Percentiles rank a stretch among this genome's conserved stretches.
phyloP scores from a whole-genome alignment of 495 filamentous ascomycete genomes.

The Lasiosphaeria ovina region DNA sequence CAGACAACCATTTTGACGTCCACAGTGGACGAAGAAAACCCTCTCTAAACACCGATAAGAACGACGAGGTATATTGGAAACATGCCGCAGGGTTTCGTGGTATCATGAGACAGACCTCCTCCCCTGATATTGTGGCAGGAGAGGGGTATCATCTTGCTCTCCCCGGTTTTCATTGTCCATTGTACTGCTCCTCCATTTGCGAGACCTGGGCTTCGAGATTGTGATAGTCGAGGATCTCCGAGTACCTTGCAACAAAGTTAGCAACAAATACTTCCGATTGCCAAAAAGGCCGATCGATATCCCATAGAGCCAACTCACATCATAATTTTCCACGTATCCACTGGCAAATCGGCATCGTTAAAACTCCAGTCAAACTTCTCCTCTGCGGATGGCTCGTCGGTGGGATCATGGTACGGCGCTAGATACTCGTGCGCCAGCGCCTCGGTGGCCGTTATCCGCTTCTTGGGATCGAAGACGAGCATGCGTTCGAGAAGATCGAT shows the following conservation, averaged over 20 bases:
- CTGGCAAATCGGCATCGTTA: constrained; percentile 95
- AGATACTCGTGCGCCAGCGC: constrained; percentile 92
- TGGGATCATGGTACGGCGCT: constrained; percentile 93
- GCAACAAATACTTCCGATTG: background rate
- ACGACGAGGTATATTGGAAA: constrained; percentile 10
- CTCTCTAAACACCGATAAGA: constrained; percentile 11
- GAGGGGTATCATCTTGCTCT: background rate
- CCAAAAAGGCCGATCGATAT: background rate
- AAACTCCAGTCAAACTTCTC: constrained; percentile 99
- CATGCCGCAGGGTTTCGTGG: constrained; percentile 19
- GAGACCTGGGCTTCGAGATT: constrained; percentile 68
- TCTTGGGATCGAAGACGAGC: constrained; percentile 96
- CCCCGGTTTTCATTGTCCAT: constrained; percentile 35
- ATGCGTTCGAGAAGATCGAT: constrained; percentile 93
- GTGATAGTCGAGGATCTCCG: constrained; percentile 98
- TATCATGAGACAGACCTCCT: constrained; percentile 19
- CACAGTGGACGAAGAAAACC: constrained; percentile 8
- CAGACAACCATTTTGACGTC: constrained; percentile 8
- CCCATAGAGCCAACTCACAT: constrained; percentile 61
- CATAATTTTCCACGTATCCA: constrained; percentile 99
- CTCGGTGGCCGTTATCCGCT: constrained; percentile 78
- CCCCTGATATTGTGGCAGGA: constrained; percentile 8
- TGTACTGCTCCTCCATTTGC: constrained; percentile 37
- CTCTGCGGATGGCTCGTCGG: constrained; percentile 90
- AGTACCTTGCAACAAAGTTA: constrained; percentile 62